These are phyloP conservation scores for Apophysomyces trapeziformis DNA, from an alignment of 371 early-diverging fungal genomes.

Conservation along the genomic window DNA sequence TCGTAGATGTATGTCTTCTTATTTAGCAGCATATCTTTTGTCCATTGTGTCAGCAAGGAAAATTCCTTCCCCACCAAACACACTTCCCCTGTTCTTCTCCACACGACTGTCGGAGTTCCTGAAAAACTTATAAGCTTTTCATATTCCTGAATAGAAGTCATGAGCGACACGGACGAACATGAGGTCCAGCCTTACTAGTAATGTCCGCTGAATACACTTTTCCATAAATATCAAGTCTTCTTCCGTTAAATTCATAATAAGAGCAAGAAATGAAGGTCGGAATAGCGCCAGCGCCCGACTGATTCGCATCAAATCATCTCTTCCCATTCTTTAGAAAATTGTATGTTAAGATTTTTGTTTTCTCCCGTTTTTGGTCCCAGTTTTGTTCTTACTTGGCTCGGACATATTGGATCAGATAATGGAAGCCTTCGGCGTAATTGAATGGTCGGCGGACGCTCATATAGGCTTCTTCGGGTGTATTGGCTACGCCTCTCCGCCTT, in stretches of 20 bases:
- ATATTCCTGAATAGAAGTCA: slow-evolving; percentile 34
- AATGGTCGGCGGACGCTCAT: slow-evolving; percentile 59
- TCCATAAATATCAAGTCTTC: slow-evolving; percentile 94
- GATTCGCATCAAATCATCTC: slow-evolving; percentile 85
- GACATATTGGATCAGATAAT: slow-evolving; percentile 80
- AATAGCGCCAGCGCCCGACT: slow-evolving; percentile 86
- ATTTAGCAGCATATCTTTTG: slow-evolving; percentile 74
- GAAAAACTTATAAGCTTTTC: slow-evolving; percentile 76
- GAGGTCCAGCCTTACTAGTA: slow-evolving; percentile 57
- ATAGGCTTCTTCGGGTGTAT: slow-evolving; percentile 26
- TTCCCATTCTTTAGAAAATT: slow-evolving; percentile 69
- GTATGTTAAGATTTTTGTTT: slow-evolving; percentile 1
- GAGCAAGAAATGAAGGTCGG: slow-evolving; percentile 90
- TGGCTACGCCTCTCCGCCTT: slow-evolving; percentile 19
- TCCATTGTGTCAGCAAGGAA: slow-evolving; percentile 87
- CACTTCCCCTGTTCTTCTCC: slow-evolving; percentile 94
- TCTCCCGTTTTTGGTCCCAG: not conserved
- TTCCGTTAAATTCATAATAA: slow-evolving; percentile 88
- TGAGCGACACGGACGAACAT: not conserved
- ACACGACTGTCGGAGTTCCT: slow-evolving; percentile 93
- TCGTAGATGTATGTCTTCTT: slow-evolving; percentile 77
- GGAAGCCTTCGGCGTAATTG: slow-evolving; percentile 90
- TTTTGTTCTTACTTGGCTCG: slow-evolving; percentile 60
- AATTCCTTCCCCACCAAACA: slow-evolving; percentile 93
- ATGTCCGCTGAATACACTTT: slow-evolving; percentile 88